Percentiles rank a stretch among this genome's conserved stretches.
Conservation (phyloP, 176 grass and related monocot genomes). For the Puccinellia tenuiflora region DNA sequence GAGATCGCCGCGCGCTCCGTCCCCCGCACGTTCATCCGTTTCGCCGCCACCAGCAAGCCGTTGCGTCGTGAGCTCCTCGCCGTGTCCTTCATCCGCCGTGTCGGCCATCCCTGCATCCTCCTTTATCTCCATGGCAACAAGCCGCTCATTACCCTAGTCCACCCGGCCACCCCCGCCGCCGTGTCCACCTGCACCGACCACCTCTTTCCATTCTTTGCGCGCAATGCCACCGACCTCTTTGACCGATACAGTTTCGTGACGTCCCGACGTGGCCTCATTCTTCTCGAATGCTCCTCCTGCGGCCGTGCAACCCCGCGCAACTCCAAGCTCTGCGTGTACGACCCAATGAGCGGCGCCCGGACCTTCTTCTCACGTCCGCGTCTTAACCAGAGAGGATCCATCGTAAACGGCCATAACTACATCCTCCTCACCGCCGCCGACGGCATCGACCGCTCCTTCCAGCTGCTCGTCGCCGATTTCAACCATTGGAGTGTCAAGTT, state of each 20-base stretch:
- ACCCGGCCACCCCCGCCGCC: neutral
- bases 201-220: neutral
- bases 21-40: neutral
- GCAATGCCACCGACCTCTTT: neutral
- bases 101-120: neutral
- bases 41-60: too few species aligned
- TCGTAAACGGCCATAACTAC: too few species aligned
- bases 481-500: too few species aligned
- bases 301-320: accelerated
- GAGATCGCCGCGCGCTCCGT: too few species aligned
- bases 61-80: neutral
- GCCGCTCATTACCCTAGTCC: neutral
- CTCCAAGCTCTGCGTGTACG: neutral
- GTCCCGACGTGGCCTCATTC: neutral
- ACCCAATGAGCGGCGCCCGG: neutral
- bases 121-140: neutral
- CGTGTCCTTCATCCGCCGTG: neutral
- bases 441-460: too few species aligned
- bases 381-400: too few species aligned
- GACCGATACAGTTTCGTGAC: neutral
- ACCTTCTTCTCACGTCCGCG: neutral
- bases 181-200: neutral
- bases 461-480: too few species aligned
- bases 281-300: neutral
- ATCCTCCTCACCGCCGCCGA: too few species aligned